A percentile compares a stretch with the other conserved stretches of the same genome.
Conservation (phyloP, 2,329 filamentous ascomycete genomes). For the Curvularia eragrostidis region DNA sequence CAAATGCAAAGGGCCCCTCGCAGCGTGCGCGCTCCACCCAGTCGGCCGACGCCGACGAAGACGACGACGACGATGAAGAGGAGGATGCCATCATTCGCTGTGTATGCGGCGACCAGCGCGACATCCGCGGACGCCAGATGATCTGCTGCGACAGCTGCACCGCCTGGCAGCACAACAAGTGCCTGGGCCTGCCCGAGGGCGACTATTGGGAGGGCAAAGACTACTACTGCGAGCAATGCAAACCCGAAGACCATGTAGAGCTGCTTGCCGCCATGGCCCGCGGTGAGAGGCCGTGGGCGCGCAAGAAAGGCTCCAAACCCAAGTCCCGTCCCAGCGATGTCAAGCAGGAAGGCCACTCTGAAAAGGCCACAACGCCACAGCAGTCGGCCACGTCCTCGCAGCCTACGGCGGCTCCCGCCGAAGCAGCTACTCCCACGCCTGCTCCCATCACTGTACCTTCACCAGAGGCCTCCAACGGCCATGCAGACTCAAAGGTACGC, state of each 20-base stretch:
- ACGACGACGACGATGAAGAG: conserved; percentile 42
- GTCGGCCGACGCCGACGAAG: conserved; percentile 42
- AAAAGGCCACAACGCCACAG: conserved; percentile 38
- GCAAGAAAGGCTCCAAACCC: conserved; percentile 63
- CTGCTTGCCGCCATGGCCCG: conserved; percentile 78
- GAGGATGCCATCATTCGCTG: conserved; percentile 84
- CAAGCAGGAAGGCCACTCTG: conserved; percentile 55
- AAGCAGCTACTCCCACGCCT: conserved; percentile 23
- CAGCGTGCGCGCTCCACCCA: conserved; percentile 38
- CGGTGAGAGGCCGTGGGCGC: conserved; percentile 84
- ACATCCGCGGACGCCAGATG: conserved; percentile 88
- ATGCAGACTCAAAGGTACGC: conserved; percentile 35
- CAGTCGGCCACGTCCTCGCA: conserved; percentile 25
- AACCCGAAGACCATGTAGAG: conserved; percentile 80
- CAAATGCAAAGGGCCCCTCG: conserved; percentile 50
- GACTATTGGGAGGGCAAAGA: conserved; percentile 57
- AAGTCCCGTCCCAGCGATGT: conserved; percentile 72
- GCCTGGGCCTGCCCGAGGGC: conserved; percentile 83
- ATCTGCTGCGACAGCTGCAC: conserved; percentile 93
- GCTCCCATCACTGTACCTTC: conserved; percentile 17
- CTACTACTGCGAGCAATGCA: conserved; percentile 93
- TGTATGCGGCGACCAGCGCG: conserved; percentile 82
- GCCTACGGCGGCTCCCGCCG: conserved; percentile 14
- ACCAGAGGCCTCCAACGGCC: conserved; percentile 33
- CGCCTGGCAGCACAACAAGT: conserved; percentile 97